A percentile compares a stretch with the other conserved stretches of the same genome.
phyloP scores from a whole-genome alignment of 2,329 filamentous ascomycete genomes.

The Cercospora zeina region DNA sequence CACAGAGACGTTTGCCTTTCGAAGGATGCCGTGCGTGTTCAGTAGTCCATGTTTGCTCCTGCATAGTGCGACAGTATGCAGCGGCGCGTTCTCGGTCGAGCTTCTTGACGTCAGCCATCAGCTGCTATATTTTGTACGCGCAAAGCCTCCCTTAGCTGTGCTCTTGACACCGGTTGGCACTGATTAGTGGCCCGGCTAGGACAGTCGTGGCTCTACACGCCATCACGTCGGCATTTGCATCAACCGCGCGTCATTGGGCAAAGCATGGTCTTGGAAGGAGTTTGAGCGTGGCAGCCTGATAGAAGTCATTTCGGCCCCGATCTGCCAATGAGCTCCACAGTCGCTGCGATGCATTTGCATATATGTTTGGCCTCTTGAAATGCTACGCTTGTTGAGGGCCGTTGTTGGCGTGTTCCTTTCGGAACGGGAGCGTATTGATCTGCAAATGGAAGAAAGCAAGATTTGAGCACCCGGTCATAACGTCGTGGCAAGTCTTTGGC shows the following conservation, averaged over 20 bases:
- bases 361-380: not conserved
- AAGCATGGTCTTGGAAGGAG: not conserved
- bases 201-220: not conserved
- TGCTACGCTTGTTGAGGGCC: not conserved
- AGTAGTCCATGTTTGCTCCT: not conserved
- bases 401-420: not conserved
- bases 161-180: not conserved
- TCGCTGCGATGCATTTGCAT: not conserved
- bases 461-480: not conserved
- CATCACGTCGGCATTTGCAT: not conserved
- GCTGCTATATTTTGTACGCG: not conserved
- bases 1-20: not conserved
- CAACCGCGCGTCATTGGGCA: not conserved
- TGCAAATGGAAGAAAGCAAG: not conserved
- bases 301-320: not conserved
- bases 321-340: not conserved
- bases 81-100: not conserved
- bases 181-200: not conserved
- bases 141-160: not conserved
- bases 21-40: not conserved
- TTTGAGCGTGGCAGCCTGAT: not conserved
- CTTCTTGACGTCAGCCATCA: constrained; percentile 1
- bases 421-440: too few species aligned
- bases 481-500: not conserved
- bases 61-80: not conserved